A percentile compares a stretch with the other conserved stretches of the same genome.
phyloP scores from a whole-genome alignment of 768 basidiomycete genomes.

The Cyclocybe cylindracea region DNA sequence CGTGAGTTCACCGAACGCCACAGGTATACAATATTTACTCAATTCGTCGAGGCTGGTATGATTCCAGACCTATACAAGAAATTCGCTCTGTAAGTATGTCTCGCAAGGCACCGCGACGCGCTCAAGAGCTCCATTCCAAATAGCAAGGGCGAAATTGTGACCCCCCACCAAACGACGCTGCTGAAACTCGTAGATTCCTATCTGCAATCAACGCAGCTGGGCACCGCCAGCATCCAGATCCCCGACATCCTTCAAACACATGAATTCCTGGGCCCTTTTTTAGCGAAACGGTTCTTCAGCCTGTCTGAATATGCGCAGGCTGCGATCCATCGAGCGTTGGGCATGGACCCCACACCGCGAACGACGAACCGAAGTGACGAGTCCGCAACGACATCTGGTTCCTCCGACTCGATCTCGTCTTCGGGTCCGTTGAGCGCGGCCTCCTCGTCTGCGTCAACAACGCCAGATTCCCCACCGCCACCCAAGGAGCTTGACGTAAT shows the following conservation, averaged over 20 bases:
- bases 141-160: constrained; percentile 71
- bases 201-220: constrained; percentile 55
- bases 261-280: constrained; percentile 51
- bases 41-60: constrained; percentile 59
- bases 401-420: constrained; percentile 17
- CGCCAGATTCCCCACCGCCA: constrained; percentile 21
- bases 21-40: constrained; percentile 69
- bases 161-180: constrained; percentile 85
- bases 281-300: constrained; percentile 62
- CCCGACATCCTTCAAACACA: constrained; percentile 38
- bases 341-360: constrained; percentile 19
- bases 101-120: background rate
- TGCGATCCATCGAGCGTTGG: constrained; percentile 52
- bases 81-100: constrained; percentile 56
- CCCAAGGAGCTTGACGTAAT: constrained; percentile 60
- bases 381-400: constrained; percentile 3
- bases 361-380: background rate
- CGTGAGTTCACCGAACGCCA: constrained; percentile 4
- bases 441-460: constrained; percentile 10
- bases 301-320: constrained; percentile 58
- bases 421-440: constrained; percentile 5
- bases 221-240: constrained; percentile 27
- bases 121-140: constrained; percentile 2
- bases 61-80: constrained; percentile 60
- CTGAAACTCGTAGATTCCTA: constrained; percentile 88